Evolutionary conservation across 2,329 filamentous ascomycete species (phyloP), one percentile per base, ranked within the genome.

Genomic region (Camillea tinctor): DNA sequence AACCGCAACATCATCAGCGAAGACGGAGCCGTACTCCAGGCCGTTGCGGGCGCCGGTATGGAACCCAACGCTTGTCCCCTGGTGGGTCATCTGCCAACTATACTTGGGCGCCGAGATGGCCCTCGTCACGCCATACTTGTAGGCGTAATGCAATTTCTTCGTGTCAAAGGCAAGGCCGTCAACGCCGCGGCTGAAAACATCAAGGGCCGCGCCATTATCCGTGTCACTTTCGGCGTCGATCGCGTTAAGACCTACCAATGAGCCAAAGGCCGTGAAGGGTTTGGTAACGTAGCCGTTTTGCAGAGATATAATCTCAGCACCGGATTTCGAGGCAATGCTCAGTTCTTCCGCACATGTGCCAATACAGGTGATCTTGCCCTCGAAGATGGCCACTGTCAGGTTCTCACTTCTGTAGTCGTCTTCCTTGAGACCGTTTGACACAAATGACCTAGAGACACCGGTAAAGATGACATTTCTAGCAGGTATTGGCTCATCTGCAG

Each of bases 1-100:
- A 7, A 86, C 76, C 0, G 84, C 82, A 1, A 78, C 78, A 50
- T 88, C 85, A 4, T 79, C 72, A 2, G 77, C 75, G 66, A 85
- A 87, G 3, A 88, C 74, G 22, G 83, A 81, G 1, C 76, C 79
- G 19, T 78, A 66, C 40, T 81, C 77, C 0, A 85, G 73, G 2
- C 75, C 73, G 2, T 79, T 81, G 50, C 70, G 68, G 2, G 80
- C 82, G 7, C 78, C 77, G 0, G 84, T 86, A 19, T 78, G 68
- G 74, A 88, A 86, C 2, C 84, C 85, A 5, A 83, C 84, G 61
- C 84, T 86, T 1, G 82, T 84, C 50, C 86, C 86, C 58, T 81
- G 78, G 61, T 85, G 80, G 0, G 81, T 80, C 2, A 69, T 74
- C 3, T 67, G 71, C 1, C 74, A 71, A 0, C 70, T 71, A 63